A percentile compares a stretch with the other conserved stretches of the same genome.
phyloP scores from a whole-genome alignment of 2,329 filamentous ascomycete species.

The Monosporascus sp. region DNA sequence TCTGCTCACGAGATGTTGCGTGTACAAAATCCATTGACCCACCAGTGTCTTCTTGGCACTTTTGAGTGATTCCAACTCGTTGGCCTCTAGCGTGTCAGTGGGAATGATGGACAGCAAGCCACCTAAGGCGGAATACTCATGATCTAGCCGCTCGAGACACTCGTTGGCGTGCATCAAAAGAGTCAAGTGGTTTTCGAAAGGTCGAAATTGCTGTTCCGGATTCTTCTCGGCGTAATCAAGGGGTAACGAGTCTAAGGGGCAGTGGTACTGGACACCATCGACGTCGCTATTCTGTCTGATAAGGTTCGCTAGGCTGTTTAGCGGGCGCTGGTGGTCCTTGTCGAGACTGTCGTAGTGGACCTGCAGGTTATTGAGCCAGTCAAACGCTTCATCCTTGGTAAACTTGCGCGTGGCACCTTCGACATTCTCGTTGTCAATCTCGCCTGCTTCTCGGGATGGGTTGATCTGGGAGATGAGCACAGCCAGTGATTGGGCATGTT shows the following conservation, averaged over 20 bases:
- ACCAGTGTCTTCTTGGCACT: slow-evolving; percentile 46
- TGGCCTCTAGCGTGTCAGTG: slow-evolving; percentile 28
- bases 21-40: slow-evolving; percentile 52
- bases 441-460: slow-evolving; percentile 28
- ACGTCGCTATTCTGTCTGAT: slow-evolving; percentile 37
- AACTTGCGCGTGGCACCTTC: slow-evolving; percentile 24
- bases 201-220: slow-evolving; percentile 19
- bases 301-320: slow-evolving; percentile 41
- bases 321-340: slow-evolving; percentile 39
- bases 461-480: slow-evolving; percentile 46
- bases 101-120: slow-evolving; percentile 53
- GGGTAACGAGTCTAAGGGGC: slow-evolving; percentile 33
- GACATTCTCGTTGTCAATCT: slow-evolving; percentile 23
- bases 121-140: slow-evolving; percentile 51
- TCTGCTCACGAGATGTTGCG: slow-evolving; percentile 47
- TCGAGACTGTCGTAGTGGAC: slow-evolving; percentile 44
- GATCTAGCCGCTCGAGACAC: slow-evolving; percentile 54
- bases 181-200: slow-evolving; percentile 42
- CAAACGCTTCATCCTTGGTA: slow-evolving; percentile 44
- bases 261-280: slow-evolving; percentile 37
- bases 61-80: slow-evolving; percentile 30
- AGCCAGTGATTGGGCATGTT: slow-evolving; percentile 53
- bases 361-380: slow-evolving; percentile 50
- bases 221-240: slow-evolving; percentile 15
- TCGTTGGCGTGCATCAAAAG: slow-evolving; percentile 54